Percentiles rank a stretch among this genome's conserved stretches.
phyloP scores from a whole-genome alignment of 495 filamentous ascomycete genomes.

The Immersiella caudata region DNA sequence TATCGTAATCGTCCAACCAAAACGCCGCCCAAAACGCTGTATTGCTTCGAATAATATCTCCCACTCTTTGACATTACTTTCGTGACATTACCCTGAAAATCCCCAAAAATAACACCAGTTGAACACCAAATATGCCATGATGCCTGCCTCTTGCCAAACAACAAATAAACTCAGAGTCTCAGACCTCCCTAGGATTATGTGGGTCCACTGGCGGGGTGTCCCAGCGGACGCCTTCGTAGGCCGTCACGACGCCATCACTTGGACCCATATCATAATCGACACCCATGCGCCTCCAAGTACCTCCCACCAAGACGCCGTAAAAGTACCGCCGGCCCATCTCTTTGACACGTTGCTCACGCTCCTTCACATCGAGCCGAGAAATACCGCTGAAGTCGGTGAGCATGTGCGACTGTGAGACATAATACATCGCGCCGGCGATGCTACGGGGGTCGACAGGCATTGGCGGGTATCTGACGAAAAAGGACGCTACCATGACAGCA shows the following conservation, averaged over 20 bases:
- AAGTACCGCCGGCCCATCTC: slow-evolving; percentile 35
- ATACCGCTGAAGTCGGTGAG: slow-evolving; percentile 34
- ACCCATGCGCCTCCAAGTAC: slow-evolving; percentile 28
- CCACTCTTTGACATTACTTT: background rate
- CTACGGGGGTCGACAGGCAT: slow-evolving; percentile 42
- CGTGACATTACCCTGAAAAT: background rate
- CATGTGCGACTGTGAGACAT: slow-evolving; percentile 35
- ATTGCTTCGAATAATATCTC: background rate
- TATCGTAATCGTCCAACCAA: background rate
- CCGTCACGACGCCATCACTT: slow-evolving; percentile 22
- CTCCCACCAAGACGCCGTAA: slow-evolving; percentile 33
- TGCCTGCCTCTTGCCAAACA: background rate
- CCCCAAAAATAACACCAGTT: background rate
- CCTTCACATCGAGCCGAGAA: slow-evolving; percentile 25
- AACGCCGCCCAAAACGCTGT: background rate
- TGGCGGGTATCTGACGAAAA: slow-evolving; percentile 37
- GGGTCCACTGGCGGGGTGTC: slow-evolving; percentile 11
- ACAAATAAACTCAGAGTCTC: background rate
- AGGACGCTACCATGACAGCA: slow-evolving; percentile 28
- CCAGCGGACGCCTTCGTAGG: slow-evolving; percentile 16
- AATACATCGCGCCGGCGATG: slow-evolving; percentile 39
- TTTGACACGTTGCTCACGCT: slow-evolving; percentile 25
- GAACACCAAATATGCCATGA: slow-evolving; percentile 4
- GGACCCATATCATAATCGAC: slow-evolving; percentile 31
- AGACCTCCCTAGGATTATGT: background rate